phyloP scores from a whole-genome alignment of 129 eudicot species.

The carrot (Daucus carota) region DNA sequence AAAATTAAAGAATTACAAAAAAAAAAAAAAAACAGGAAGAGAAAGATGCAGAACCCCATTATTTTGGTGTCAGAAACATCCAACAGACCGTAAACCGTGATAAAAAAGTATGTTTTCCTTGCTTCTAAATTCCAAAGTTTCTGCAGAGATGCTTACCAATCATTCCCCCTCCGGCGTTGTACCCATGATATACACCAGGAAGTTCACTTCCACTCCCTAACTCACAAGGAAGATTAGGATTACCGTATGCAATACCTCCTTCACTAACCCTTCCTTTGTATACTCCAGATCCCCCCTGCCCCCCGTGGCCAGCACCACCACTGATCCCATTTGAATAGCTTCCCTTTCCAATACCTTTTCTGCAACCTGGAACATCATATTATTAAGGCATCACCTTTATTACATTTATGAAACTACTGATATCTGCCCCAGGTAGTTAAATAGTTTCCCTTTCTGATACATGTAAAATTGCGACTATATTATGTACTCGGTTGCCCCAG shows the following conservation, averaged over 20 bases:
- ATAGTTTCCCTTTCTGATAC: neutral
- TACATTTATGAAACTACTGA: neutral
- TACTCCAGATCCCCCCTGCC: constrained; percentile 75
- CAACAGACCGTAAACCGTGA: neutral
- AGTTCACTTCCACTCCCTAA: constrained; percentile 78
- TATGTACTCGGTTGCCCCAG: neutral
- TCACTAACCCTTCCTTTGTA: constrained; percentile 51
- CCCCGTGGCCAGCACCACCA: constrained; percentile 95
- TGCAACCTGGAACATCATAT: constrained; percentile 54
- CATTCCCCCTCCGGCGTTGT: constrained; percentile 84
- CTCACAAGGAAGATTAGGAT: constrained; percentile 78
- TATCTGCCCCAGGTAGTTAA: neutral
- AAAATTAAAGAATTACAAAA: neutral
- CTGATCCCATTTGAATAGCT: constrained; percentile 85
- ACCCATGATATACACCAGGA: constrained; percentile 46
- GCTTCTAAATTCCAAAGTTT: neutral
- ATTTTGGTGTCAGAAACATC: neutral
- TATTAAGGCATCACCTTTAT: constrained; percentile 11
- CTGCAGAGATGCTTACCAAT: constrained; percentile 40
- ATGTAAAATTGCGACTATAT: neutral
- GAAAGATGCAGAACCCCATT: neutral
- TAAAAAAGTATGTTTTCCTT: constrained; percentile 1
- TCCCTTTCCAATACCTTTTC: constrained; percentile 71
- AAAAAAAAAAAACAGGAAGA: no score
- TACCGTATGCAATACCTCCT: constrained; percentile 75